These are phyloP conservation scores for Entamoeba invadens DNA, from an alignment of 208 protist species.

Conservation along the genomic window DNA sequence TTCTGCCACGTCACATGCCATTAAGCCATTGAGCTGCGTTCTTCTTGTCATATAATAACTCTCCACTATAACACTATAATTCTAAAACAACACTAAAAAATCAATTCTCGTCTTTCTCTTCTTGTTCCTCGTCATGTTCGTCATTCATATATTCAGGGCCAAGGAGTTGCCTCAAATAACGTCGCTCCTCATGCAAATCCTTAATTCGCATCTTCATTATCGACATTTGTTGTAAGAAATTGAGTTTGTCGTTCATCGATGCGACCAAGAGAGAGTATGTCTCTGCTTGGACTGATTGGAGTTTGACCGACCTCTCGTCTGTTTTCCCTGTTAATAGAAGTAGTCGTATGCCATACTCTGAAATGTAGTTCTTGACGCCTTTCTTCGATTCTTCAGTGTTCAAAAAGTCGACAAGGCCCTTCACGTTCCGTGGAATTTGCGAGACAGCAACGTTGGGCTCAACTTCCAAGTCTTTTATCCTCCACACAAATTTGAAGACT, in stretches of 20 bases:
- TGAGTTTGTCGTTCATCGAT: background rate
- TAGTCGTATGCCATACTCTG: too few species aligned
- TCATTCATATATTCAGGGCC: too few species aligned
- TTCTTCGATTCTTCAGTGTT: background rate
- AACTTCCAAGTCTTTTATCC: background rate
- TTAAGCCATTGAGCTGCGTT: too few species aligned
- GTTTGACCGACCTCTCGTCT: background rate
- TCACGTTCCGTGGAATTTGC: background rate
- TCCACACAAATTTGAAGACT: background rate
- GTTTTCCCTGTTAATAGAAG: background rate
- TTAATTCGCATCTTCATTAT: background rate
- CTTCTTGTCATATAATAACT: too few species aligned
- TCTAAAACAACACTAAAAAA: too few species aligned
- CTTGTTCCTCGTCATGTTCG: too few species aligned
- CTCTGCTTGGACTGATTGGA: background rate
- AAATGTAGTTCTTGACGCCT: too few species aligned
- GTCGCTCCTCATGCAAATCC: background rate
- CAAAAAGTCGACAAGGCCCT: background rate
- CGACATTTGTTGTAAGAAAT: background rate
- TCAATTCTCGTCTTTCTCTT: too few species aligned
- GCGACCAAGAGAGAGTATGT: background rate
- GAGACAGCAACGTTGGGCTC: background rate
- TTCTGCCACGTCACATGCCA: too few species aligned
- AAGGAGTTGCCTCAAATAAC: background rate
- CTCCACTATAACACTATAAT: too few species aligned